Evolutionary conservation across 2,329 filamentous ascomycete genomes (phyloP).

Genomic region (Bipolaris cookei): DNA sequence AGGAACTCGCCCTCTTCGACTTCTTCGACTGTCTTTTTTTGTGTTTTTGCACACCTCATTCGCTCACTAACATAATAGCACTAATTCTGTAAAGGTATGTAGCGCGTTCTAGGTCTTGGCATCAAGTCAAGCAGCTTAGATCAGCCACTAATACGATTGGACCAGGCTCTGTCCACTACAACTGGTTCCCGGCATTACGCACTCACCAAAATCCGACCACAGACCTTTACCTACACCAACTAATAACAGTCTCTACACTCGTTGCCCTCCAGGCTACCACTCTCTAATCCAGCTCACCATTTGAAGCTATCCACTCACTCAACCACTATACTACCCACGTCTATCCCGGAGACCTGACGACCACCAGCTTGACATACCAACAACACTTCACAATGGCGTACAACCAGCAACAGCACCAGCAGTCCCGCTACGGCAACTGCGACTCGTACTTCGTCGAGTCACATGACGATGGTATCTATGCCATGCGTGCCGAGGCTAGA

Average conservation of each 20-base stretch:
- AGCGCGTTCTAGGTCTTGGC: constrained; percentile 26
- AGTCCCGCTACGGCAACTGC: constrained; percentile 66
- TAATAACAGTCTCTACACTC: constrained; percentile 63
- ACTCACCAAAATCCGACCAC: constrained; percentile 41
- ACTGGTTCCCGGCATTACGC: constrained; percentile 46
- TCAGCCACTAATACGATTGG: constrained; percentile 24
- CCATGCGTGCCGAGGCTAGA: constrained; percentile 68
- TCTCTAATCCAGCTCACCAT: constrained; percentile 54
- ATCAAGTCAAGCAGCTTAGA: constrained; percentile 12
- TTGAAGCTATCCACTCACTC: constrained; percentile 53
- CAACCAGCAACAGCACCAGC: constrained; percentile 57
- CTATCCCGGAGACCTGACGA: constrained; percentile 56
- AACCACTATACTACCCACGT: constrained; percentile 35
- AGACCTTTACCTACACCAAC: constrained; percentile 57
- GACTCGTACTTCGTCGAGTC: constrained; percentile 73
- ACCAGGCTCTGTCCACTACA: constrained; percentile 45
- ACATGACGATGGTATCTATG: constrained; percentile 61
- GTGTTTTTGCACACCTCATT: constrained; percentile 40
- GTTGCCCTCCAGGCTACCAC: constrained; percentile 57
- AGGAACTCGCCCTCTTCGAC: constrained; percentile 45
- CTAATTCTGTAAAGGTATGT: constrained; percentile 58
- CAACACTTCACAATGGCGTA: constrained; percentile 61
- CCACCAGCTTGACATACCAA: constrained; percentile 50
- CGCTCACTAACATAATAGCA: constrained; percentile 55
- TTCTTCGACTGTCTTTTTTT: constrained; percentile 43